Base-by-base conservation (phyloP, 1,139 yeast species). In the Candida tropicalis region DNA sequence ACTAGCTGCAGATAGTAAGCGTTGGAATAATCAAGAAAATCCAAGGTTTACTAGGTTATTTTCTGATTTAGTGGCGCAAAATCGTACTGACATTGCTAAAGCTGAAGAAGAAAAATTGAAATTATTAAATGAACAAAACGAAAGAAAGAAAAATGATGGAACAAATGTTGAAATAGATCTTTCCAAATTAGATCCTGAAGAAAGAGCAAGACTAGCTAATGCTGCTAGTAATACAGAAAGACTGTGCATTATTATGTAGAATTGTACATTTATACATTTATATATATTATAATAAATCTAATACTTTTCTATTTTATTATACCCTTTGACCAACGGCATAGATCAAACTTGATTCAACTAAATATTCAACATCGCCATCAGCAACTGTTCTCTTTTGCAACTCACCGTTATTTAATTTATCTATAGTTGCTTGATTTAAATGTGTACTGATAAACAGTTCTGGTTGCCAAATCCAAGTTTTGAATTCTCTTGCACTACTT, bases 1-100 rank as follows among this genome's bases (percentile, higher is more conserved):
- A 44, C 60, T 68, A 43, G 73, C 76, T 8, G 53, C 72, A 72
- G 77, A 74, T 32, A 83, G 95, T 44, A 75, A 75, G 53, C 70
- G 69, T 24, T 90, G 85, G 84, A 91, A 91, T 61, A 65, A 77
- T 20, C 63, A 60, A 26, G 70, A 73, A 35, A 80, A 83, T 62
- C 61, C 66, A 6, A 66, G 81, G 47, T 91, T 90, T 59, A 60
- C 59, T 29, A 66, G 69, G 46, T 80, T 84, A 38, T 91, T 89
- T 59, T 87, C 93, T 0, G 95, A 88, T 16, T 57, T 82, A 43
- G 77, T 75, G n/a, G 69, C 65, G 13, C 65, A 70, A 48, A 84
- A 84, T 58, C 56, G 57, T 45, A 26, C 32, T 11, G 70, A 64
- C 26, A 52, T 70, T n/a, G 43, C 43, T 7, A 40, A 47, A 22